Evolutionary conservation across 768 basidiomycete genomes (phyloP).

Genomic region (Boletus sensibilis): DNA sequence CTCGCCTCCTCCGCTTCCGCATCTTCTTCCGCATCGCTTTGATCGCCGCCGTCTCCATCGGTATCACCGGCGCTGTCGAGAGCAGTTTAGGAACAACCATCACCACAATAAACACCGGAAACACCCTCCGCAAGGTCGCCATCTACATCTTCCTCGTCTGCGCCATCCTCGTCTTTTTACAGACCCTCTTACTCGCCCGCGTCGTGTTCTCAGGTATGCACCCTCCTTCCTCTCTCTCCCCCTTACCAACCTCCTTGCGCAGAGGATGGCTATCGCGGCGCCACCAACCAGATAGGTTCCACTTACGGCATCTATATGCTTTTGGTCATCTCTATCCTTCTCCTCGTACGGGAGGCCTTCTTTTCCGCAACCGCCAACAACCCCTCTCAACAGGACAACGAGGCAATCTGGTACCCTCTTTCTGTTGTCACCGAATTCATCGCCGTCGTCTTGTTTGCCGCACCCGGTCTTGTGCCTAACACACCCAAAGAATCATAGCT

Average conservation of each 20-base stretch:
- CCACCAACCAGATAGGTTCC: slow-evolving; percentile 11
- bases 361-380: slow-evolving; percentile 26
- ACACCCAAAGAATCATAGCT: background rate
- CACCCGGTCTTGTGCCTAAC: slow-evolving; percentile 34
- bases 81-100: background rate
- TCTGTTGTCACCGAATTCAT: slow-evolving; percentile 33
- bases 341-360: slow-evolving; percentile 33
- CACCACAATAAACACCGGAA: slow-evolving; percentile 15
- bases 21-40: slow-evolving; percentile 27
- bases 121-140: slow-evolving; percentile 26
- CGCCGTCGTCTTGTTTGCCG: slow-evolving; percentile 27
- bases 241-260: background rate
- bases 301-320: slow-evolving; percentile 25
- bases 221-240: background rate
- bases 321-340: slow-evolving; percentile 21
- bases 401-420: slow-evolving; percentile 35
- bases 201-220: slow-evolving; percentile 14
- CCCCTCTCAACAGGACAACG: slow-evolving; percentile 21
- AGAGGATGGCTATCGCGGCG: slow-evolving; percentile 10
- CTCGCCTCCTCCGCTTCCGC: slow-evolving; percentile 15
- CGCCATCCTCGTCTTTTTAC: slow-evolving; percentile 18
- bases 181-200: slow-evolving; percentile 22
- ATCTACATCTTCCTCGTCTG: slow-evolving; percentile 34
- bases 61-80: slow-evolving; percentile 30
- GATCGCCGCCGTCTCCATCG: slow-evolving; percentile 26